Evolutionary conservation across 2,329 filamentous ascomycete genomes (phyloP).

Genomic region (Fusarium xyrophilum): DNA sequence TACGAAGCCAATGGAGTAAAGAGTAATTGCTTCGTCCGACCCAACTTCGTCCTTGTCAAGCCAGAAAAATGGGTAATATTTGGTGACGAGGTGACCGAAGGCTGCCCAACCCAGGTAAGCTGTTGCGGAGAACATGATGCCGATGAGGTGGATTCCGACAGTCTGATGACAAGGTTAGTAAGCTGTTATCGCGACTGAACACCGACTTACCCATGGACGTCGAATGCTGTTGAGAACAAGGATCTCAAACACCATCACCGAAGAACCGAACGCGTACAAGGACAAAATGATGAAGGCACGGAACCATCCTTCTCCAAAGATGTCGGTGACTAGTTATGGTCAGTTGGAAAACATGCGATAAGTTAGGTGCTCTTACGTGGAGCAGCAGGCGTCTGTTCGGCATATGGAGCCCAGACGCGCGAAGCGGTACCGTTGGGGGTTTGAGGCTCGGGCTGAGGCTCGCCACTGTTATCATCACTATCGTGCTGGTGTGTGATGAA

Average conservation of each 20-base stretch:
- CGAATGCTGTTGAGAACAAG: slow-evolving; percentile 61
- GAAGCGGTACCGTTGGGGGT: slow-evolving; percentile 11
- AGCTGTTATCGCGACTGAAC: fast-evolving
- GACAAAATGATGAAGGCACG: slow-evolving; percentile 56
- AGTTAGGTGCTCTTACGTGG: slow-evolving; percentile 34
- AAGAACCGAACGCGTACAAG: slow-evolving; percentile 52
- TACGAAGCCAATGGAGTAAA: slow-evolving; percentile 55
- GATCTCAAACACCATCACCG: slow-evolving; percentile 55
- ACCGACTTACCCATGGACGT: slow-evolving; percentile 53
- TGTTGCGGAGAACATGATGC: slow-evolving; percentile 50
- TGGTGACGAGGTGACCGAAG: slow-evolving; percentile 55
- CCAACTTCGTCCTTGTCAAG: slow-evolving; percentile 55
- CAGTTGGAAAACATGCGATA: slow-evolving; percentile 31
- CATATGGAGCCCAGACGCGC: slow-evolving; percentile 10
- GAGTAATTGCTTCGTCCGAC: slow-evolving; percentile 52
- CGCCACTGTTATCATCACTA: slow-evolving; percentile 18
- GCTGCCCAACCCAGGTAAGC: slow-evolving; percentile 59
- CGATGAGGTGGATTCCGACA: slow-evolving; percentile 52
- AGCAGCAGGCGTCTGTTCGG: slow-evolving; percentile 11
- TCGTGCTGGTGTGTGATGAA: slow-evolving; percentile 48
- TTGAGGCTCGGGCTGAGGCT: slow-evolving; percentile 9
- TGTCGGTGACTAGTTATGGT: slow-evolving; percentile 51
- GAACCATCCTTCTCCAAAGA: slow-evolving; percentile 58
- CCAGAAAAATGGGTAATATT: slow-evolving; percentile 59
- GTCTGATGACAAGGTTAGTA: slow-evolving; percentile 47